Evolutionary conservation across 2,329 filamentous ascomycete genomes (phyloP), one percentile per base, ranked within the genome.

Genomic region (Fusarium marasasianum): DNA sequence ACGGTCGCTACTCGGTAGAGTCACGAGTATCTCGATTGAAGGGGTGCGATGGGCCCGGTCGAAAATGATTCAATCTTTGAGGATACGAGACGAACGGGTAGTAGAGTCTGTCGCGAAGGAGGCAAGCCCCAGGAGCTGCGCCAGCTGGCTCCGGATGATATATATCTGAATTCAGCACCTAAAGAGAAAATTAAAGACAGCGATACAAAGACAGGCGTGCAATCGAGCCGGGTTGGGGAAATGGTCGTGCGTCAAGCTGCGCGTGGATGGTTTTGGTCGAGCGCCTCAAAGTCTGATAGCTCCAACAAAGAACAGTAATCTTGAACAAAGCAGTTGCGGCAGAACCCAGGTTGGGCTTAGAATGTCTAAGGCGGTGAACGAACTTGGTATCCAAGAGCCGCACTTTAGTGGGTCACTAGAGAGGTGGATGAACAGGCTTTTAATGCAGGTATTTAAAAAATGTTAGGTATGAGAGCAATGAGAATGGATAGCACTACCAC

Each of bases 231-330:
- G 31, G 51, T 57, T 40, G 33, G 33, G 41, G 45, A 48, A 41
- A 68, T 45, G 45, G 62, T 68, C 55, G 66, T 73, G 57, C 68
- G 37, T 68, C 56, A 64, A 58, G 57, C 48, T 68, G 58, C 63
- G 72, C 66, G 65, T 62, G 55, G 69, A 64, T 73, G 69, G 62
- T 75, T 62, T 62, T 66, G 60, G 24, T 50, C n/a, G 57, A 64
- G 70, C 59, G 55, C 51, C 59, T 69, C 62, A 73, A 67, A 68
- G 62, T 75, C 69, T 60, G 73, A 74, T 71, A 75, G 69, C 73
- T 76, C 71, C 60, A 71, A 64, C 73, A 75, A 75, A 75, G 73
- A 71, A 73, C 51, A 38, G 56, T 53, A 72, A 63, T 62, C 66
- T 75, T 57, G 59, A 65, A 38, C 69, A 75, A 60, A 73, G 58